phyloP scores from a whole-genome alignment of 306 rosid species.

The Sphenostylis stenocarpa region DNA sequence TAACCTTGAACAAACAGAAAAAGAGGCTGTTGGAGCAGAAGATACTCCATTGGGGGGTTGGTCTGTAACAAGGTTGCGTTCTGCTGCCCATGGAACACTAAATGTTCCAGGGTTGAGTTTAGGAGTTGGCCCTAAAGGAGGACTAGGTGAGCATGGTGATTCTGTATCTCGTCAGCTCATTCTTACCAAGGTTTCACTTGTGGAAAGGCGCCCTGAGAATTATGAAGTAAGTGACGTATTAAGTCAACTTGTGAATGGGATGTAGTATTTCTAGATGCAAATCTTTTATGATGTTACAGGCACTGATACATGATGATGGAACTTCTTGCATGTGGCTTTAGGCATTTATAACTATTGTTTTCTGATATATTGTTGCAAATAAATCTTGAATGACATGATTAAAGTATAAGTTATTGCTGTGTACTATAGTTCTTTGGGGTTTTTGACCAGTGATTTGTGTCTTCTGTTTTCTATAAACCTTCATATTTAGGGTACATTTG shows the following conservation, averaged over 20 bases:
- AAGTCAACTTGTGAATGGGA: conserved; percentile 20
- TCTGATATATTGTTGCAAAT: not conserved
- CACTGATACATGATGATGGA: not conserved
- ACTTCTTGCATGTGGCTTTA: conserved; percentile 13
- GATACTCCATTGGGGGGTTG: conserved; percentile 96
- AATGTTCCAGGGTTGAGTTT: conserved; percentile 92
- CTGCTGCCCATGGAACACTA: conserved; percentile 95
- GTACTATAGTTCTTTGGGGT: not conserved
- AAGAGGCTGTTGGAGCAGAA: conserved; percentile 98
- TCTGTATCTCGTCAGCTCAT: conserved; percentile 95
- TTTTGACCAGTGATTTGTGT: not conserved
- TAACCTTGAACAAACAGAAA: conserved; percentile 54
- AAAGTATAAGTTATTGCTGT: not conserved
- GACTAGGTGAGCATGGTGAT: conserved; percentile 98
- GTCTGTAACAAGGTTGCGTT: conserved; percentile 94
- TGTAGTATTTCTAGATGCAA: not conserved
- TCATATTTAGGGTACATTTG: not conserved
- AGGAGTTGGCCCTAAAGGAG: conserved; percentile 97
- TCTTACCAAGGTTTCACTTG: conserved; percentile 92
- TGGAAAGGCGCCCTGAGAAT: conserved; percentile 98
- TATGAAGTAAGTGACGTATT: conserved; percentile 88
- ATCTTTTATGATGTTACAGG: not conserved
- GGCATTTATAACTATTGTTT: not conserved
- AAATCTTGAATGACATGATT: not conserved
- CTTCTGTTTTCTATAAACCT: not conserved